Evolutionary conservation across 1,139 yeast species (phyloP).

Genomic region (Nakaseomyces bracarensis): DNA sequence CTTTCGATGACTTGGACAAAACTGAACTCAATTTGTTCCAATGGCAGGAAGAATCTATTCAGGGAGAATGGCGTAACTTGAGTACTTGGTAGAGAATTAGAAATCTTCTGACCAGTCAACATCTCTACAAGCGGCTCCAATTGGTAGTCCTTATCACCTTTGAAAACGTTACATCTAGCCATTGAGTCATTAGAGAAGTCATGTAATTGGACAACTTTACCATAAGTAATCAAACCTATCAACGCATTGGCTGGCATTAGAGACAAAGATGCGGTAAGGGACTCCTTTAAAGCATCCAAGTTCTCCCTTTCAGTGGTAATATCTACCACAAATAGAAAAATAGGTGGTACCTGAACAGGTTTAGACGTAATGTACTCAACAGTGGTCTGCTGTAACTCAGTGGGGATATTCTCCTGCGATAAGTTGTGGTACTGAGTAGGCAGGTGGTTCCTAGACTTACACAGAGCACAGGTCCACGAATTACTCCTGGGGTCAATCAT

Average conservation of each 20-base stretch:
- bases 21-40: conserved; percentile 81
- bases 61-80: conserved; percentile 39
- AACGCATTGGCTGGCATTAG: conserved; percentile 89
- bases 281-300: conserved; percentile 78
- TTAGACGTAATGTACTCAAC: conserved; percentile 85
- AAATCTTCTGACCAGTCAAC: conserved; percentile 45
- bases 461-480: conserved; percentile 86
- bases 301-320: conserved; percentile 93
- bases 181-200: conserved; percentile 77
- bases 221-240: conserved; percentile 86
- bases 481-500: conserved; percentile 74
- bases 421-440: conserved; percentile 87
- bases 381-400: conserved; percentile 81
- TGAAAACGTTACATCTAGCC: conserved; percentile 76
- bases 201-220: conserved; percentile 91
- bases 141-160: conserved; percentile 85
- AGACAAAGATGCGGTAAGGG: conserved; percentile 71
- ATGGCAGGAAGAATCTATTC: conserved; percentile 74
- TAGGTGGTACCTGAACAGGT: conserved; percentile 89
- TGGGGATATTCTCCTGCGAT: conserved; percentile 74
- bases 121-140: conserved; percentile 67
- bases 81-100: conserved; percentile 20
- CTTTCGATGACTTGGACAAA: conserved; percentile 74
- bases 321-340: conserved; percentile 84
- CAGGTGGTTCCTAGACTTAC: conserved; percentile 74